Percentiles rank a stretch among this genome's conserved stretches.
These are phyloP conservation scores for Flueggea neowawraea DNA, from an alignment of 441 rosid genomes.

Conservation along the genomic window DNA sequence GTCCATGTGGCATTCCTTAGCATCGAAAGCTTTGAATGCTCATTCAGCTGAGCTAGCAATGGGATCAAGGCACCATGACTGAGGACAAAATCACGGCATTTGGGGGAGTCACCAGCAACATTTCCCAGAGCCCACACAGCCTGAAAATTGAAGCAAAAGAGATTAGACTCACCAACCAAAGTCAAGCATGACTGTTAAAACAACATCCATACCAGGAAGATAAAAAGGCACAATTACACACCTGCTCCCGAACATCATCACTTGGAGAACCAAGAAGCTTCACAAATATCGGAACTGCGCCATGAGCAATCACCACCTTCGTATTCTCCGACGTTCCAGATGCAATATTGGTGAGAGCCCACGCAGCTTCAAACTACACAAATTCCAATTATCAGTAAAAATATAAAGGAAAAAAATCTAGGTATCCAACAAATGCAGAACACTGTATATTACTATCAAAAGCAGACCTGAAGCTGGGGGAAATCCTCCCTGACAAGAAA, in stretches of 20 bases:
- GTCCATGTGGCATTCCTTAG: conserved; percentile 90
- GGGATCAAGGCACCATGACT: conserved; percentile 55
- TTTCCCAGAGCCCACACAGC: conserved; percentile 90
- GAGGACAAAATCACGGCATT: conserved; percentile 80
- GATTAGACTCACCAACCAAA: not conserved
- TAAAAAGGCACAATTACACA: conserved; percentile 8
- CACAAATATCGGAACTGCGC: conserved; percentile 71
- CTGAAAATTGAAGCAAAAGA: conserved; percentile 28
- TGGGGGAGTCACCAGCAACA: conserved; percentile 85
- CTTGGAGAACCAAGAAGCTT: conserved; percentile 75
- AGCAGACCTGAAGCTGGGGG: conserved; percentile 88
- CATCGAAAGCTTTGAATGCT: conserved; percentile 76
- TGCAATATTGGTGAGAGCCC: conserved; percentile 77
- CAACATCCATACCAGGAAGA: not conserved
- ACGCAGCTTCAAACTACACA: conserved; percentile 67
- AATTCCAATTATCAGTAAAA: not conserved
- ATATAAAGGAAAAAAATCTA: not conserved
- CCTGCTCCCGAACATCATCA: conserved; percentile 88
- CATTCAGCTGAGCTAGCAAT: conserved; percentile 57
- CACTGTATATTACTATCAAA: conserved; percentile 7
- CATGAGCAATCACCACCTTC: conserved; percentile 66
- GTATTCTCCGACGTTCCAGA: conserved; percentile 78
- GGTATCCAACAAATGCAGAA: not conserved
- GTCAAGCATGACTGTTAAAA: not conserved
- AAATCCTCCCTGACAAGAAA: conserved; percentile 64